Base-by-base conservation (phyloP, 352 stramenopile species). In the Pythium folliculosum region DNA sequence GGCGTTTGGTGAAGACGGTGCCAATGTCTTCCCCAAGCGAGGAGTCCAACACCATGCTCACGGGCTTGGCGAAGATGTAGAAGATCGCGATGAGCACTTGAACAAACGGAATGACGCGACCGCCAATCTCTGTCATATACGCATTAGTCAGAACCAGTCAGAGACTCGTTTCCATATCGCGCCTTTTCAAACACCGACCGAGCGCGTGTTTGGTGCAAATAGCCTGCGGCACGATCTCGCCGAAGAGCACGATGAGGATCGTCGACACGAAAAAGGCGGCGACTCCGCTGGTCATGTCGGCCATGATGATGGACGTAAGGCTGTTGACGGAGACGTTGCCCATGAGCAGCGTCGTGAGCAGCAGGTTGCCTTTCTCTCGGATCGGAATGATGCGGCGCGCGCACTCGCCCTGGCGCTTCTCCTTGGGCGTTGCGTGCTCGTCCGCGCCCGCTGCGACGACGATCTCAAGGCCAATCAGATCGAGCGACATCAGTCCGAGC, bases 401-500 rank as follows among this genome's bases (percentile, higher is more conserved):
- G 17, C 78, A 81, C 5, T 73, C 70, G 25, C 78, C 80, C 65
- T 91, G 84, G 21, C 73, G 62, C 12, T 78, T 77, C 69, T 97
- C 88, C 47, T 82, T 79, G 16, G 76, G 64, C 7, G 82, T 95
- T 47, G 88, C 80, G 44, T 80, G 65, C 49, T 82, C 77, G 74
- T 99, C 92, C 48, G 94, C 90, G n/a, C 95, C 94, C 5, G 81
- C 81, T 5, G 84, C 83, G 67, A 97, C 93, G 59, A 99, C 94
- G 59, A 99, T 99, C 78, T 99, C 91, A 23, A 99, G 82, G 5
- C 94, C 96, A 23, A 96, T 99, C 60, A 97, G 94, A 77, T 99
- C 97, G 9, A 99, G 84, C 19, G 95, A 97, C 86, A 99, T 97
- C 58, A 99, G 81, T 5, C 97, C 97, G 19, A 99, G 84, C 1